Evolutionary conservation across 257 asterid species (phyloP).

Genomic region (Linderniella brevidens): DNA sequence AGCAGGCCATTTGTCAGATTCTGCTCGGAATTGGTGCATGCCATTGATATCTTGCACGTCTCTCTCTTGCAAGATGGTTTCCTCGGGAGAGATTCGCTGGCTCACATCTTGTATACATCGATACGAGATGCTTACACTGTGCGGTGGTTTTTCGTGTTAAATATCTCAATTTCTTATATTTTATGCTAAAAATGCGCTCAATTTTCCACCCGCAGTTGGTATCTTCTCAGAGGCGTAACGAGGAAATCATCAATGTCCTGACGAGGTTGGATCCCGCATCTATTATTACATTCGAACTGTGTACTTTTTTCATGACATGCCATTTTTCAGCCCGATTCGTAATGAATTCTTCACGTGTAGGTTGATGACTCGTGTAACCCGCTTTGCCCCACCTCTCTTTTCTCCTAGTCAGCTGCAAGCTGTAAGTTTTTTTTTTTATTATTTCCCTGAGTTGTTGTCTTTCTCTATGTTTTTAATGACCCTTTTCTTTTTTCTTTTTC

Average conservation of each 20-base stretch:
- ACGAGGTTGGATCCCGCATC: constrained; percentile 37
- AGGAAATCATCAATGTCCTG: constrained; percentile 29
- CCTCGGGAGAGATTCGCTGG: constrained; percentile 38
- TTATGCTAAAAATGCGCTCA: no score
- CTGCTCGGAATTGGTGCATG: constrained; percentile 32
- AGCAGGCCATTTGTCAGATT: constrained; percentile 48
- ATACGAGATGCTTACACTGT: constrained; percentile 36
- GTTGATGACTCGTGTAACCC: constrained; percentile 36
- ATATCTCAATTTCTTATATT: no score
- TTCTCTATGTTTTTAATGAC: no score
- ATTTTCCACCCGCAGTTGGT: constrained; percentile 43
- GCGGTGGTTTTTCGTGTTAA: no score
- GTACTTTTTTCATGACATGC: no score
- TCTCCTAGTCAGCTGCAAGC: constrained; percentile 51
- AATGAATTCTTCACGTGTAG: constrained; percentile 18
- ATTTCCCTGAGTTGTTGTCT: no score
- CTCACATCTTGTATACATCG: constrained; percentile 32
- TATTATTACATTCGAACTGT: constrained; percentile 1
- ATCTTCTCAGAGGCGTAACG: constrained; percentile 20
- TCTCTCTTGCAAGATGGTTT: constrained; percentile 26
- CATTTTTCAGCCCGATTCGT: no score
- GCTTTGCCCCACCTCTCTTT: constrained; percentile 42
- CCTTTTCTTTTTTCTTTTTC: no score
- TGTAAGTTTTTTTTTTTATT: no score
- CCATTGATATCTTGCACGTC: constrained; percentile 29